Conservation (phyloP, 2,329 filamentous ascomycete genomes). For the Plectosphaerella cucumerina region DNA sequence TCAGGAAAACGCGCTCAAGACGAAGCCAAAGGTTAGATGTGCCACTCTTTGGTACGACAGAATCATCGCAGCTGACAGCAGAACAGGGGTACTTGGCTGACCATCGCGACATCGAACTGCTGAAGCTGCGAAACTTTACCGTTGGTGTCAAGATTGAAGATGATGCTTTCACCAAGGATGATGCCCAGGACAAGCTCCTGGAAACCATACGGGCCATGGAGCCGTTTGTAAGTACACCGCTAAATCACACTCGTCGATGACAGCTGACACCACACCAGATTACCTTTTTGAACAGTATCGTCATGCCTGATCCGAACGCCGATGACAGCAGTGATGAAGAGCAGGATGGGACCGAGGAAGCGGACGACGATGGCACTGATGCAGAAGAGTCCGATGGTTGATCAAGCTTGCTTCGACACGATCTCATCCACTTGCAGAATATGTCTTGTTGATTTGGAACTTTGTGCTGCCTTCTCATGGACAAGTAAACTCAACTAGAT, state of each 20-base stretch:
- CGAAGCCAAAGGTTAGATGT: slow-evolving; percentile 63
- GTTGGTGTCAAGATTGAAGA: slow-evolving; percentile 65
- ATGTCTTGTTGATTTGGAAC: too few species aligned
- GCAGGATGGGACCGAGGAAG: slow-evolving; percentile 17
- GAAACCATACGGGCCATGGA: slow-evolving; percentile 64
- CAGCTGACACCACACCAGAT: slow-evolving; percentile 41
- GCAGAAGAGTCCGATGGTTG: too few species aligned
- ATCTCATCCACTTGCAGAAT: too few species aligned
- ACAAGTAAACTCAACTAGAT: too few species aligned
- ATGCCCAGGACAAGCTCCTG: slow-evolving; percentile 62
- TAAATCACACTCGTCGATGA: background rate
- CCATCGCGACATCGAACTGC: slow-evolving; percentile 73
- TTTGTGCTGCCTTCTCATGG: too few species aligned
- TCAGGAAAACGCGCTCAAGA: slow-evolving; percentile 73
- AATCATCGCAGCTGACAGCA: background rate
- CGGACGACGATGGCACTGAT: background rate
- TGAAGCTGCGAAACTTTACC: slow-evolving; percentile 78
- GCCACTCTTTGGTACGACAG: background rate
- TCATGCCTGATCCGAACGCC: slow-evolving; percentile 64
- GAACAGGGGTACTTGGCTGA: slow-evolving; percentile 67
- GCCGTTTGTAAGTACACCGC: slow-evolving; percentile 65
- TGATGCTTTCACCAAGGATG: slow-evolving; percentile 54
- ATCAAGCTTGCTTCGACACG: too few species aligned
- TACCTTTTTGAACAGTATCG: slow-evolving; percentile 66
- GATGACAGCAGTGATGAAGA: slow-evolving; percentile 36